A percentile compares a stretch with the other conserved stretches of the same genome.
Conservation (phyloP, 371 early-diverging fungal species). For the Mucor saturninus region DNA sequence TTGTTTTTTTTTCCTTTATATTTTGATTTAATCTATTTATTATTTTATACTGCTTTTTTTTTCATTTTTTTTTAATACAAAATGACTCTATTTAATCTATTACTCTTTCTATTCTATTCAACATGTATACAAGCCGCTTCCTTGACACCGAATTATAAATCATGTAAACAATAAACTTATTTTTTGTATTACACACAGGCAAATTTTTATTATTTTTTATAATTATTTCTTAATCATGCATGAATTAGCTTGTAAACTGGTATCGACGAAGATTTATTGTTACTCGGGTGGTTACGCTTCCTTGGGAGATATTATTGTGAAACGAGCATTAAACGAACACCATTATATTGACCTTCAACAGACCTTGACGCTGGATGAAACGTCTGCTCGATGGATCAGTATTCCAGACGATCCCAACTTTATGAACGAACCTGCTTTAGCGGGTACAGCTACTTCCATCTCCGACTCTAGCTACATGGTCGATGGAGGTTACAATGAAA, state of each 20-base stretch:
- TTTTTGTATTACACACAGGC: background rate
- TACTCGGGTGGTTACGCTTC: conserved; percentile 20
- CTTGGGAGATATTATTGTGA: background rate
- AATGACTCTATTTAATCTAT: background rate
- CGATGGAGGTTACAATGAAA: conserved; percentile 20
- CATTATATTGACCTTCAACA: conserved; percentile 20
- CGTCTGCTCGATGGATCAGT: conserved; percentile 8
- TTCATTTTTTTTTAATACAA: background rate
- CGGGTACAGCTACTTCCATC: conserved; percentile 5
- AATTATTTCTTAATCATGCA: background rate
- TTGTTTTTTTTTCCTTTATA: background rate
- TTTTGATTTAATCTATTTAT: conserved; percentile 7
- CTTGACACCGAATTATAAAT: conserved; percentile 3
- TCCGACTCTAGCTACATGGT: conserved; percentile 4
- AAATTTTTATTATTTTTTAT: background rate
- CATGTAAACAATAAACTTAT: background rate
- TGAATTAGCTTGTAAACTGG: conserved; percentile 12
- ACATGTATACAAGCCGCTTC: background rate
- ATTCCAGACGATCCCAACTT: conserved; percentile 8
- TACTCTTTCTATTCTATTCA: background rate
- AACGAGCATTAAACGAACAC: conserved; percentile 12
- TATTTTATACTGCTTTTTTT: background rate
- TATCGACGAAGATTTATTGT: conserved; percentile 22
- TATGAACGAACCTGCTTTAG: conserved; percentile 8
- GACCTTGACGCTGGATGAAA: background rate